Evolutionary conservation across 208 protist species (phyloP), one percentile per base, ranked within the genome.

Genomic region (Crithidia bombi): DNA sequence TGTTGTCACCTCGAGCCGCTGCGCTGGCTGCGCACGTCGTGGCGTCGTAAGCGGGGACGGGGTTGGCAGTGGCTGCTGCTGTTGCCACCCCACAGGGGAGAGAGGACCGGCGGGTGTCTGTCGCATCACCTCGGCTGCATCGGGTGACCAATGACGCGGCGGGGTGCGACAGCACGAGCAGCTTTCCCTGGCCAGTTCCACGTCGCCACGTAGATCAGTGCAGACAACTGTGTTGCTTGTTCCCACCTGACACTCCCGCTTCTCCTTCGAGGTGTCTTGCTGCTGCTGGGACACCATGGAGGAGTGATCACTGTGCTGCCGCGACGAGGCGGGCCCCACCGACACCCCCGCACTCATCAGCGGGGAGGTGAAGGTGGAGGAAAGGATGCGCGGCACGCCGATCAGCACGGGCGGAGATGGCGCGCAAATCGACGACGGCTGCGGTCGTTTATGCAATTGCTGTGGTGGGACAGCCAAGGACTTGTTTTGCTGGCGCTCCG

Each of bases 301-400:
- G 3, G 50, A 30, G 6, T 30, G 12, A n/a, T 3, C 55, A 25
- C 36, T 47, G 55, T 47, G n/a, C 36, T 62, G 55, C 55, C 55
- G 55, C 35, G 33, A 23, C 36, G 38, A 35, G n/a, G 23, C 55
- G 21, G 55, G 47, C 36, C 55, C 55, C 14, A 62, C 5, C 38
- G 38, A 47, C 23, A 11, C 55, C 17, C 67, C 33, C 0, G n/a
- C 38, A 30, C 33, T 57, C 35, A 36, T 33, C 44, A 17, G 30
- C 23, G 69, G 33, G 44, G 50, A 67, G 7, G 59, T 50, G 36
- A 49, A 44, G 52, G 28, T 47, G 43, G 61, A 57, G 21, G 61
- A 35, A 23, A 65, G 61, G 33, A 75, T 55, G n/a, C 41, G 26
- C 32, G 52, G 43, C 25, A 56, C 46, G 17, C 62, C 69, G 19